Conservation (phyloP, 1,139 yeast species). For the Kodamaea ohmeri region DNA sequence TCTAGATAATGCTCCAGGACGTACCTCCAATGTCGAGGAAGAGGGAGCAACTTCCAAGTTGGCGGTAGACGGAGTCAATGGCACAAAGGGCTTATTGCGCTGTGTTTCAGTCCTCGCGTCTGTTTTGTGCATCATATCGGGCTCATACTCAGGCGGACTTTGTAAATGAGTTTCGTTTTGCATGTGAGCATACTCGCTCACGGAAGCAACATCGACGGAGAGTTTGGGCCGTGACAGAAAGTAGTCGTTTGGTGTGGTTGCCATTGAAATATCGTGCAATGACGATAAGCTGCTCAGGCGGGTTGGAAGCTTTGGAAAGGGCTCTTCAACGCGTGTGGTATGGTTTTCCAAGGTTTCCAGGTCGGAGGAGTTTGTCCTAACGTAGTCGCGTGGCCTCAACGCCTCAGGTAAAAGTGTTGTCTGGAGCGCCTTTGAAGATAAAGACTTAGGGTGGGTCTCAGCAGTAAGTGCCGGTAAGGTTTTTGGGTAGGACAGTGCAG, state of each 20-base stretch:
- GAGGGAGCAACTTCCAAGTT: constrained; percentile 2
- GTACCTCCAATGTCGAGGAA: too few species aligned
- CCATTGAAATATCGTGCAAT: neutral
- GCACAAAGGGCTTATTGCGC: constrained; percentile 10
- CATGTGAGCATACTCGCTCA: constrained; percentile 8
- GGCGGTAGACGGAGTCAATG: constrained; percentile 13
- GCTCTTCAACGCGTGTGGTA: neutral
- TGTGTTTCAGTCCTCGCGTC: neutral
- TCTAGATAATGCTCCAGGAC: neutral
- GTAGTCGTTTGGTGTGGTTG: constrained; percentile 13
- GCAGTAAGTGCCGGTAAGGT: neutral
- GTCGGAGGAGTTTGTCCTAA: neutral
- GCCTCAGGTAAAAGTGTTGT: neutral
- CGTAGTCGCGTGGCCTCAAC: neutral
- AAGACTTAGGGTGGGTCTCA: neutral
- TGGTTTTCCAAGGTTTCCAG: neutral
- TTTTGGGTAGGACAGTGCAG: neutral
- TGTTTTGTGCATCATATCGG: constrained; percentile 2
- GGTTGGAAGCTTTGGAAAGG: neutral
- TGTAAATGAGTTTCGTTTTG: constrained; percentile 7
- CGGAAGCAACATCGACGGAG: constrained; percentile 13
- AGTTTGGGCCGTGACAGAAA: constrained; percentile 17
- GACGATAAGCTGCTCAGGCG: constrained; percentile 4
- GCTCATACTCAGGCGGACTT: constrained; percentile 13
- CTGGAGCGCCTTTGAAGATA: neutral